Percentiles rank a stretch among this genome's conserved stretches.
Conservation (phyloP, 2,329 filamentous ascomycete species). For the Elsinoe australis region DNA sequence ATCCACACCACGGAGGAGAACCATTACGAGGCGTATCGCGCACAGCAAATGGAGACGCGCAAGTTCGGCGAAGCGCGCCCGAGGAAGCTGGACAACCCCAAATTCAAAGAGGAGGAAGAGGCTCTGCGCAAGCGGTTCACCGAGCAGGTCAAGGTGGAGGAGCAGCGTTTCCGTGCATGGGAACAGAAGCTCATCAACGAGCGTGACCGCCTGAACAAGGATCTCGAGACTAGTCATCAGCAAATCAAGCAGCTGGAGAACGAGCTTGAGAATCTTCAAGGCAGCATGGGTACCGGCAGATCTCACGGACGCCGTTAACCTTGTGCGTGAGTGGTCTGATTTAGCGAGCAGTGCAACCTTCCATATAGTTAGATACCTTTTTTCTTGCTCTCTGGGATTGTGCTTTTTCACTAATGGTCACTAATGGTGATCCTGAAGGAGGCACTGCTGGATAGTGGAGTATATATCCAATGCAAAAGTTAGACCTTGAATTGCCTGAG, state of each 20-base stretch:
- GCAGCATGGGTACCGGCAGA: slow-evolving; percentile 29
- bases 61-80: slow-evolving; percentile 98
- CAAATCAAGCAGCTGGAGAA: slow-evolving; percentile 80
- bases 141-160: slow-evolving; percentile 99
- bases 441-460: slow-evolving; percentile 12
- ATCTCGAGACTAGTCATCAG: slow-evolving; percentile 94
- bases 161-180: slow-evolving; percentile 98
- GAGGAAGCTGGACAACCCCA: slow-evolving; percentile 98
- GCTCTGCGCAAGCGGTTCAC: slow-evolving; percentile 97
- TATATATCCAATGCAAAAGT: slow-evolving; percentile 11
- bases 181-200: slow-evolving; percentile 99
- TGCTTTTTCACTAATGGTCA: slow-evolving; percentile 9
- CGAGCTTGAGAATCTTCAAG: slow-evolving; percentile 87
- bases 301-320: slow-evolving; percentile 22
- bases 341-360: slow-evolving; percentile 12
- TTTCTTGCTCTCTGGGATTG: slow-evolving; percentile 2
- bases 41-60: slow-evolving; percentile 98
- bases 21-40: slow-evolving; percentile 98
- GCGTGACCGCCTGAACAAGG: slow-evolving; percentile 98
- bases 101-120: slow-evolving; percentile 99
- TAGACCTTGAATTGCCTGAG: neutral
- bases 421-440: neutral
- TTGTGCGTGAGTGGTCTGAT: neutral
- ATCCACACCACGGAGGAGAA: slow-evolving; percentile 99
- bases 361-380: slow-evolving; percentile 18